Conservation (phyloP, 768 basidiomycete species). For the Tylopilus subfusipes region DNA sequence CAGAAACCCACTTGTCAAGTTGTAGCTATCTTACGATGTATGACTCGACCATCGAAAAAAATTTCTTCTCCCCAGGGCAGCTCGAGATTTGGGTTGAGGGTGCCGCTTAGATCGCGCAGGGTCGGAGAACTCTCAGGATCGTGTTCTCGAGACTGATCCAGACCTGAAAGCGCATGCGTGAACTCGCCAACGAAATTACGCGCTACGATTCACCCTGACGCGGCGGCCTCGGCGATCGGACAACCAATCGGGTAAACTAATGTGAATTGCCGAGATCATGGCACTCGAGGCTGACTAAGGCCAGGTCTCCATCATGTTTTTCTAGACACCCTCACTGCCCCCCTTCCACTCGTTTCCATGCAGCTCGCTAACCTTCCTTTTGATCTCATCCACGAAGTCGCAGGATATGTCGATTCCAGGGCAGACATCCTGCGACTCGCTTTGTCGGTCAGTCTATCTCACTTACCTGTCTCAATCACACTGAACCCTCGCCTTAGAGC, state of each 20-base stretch:
- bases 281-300: not conserved
- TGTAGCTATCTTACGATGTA: slow-evolving; percentile 3
- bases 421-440: slow-evolving; percentile 57
- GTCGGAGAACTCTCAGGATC: too few relatives aligned
- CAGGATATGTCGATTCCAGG: slow-evolving; percentile 47
- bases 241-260: not conserved
- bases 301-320: not conserved
- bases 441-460: slow-evolving; percentile 47
- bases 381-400: slow-evolving; percentile 68
- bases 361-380: slow-evolving; percentile 37
- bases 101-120: too few relatives aligned
- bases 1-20: slow-evolving; percentile 14
- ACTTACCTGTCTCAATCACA: not conserved
- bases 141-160: too few relatives aligned
- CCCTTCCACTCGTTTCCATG: slow-evolving; percentile 8
- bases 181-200: too few relatives aligned
- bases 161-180: too few relatives aligned
- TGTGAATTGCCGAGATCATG: not conserved
- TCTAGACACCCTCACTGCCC: not conserved
- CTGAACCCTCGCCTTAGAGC: slow-evolving; percentile 41
- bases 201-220: too few relatives aligned
- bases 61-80: too few relatives aligned
- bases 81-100: too few relatives aligned
- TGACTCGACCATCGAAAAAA: too few relatives aligned
- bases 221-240: too few relatives aligned